Conservation (phyloP, 2,329 filamentous ascomycete genomes). For the Aspergillus intermedius region DNA sequence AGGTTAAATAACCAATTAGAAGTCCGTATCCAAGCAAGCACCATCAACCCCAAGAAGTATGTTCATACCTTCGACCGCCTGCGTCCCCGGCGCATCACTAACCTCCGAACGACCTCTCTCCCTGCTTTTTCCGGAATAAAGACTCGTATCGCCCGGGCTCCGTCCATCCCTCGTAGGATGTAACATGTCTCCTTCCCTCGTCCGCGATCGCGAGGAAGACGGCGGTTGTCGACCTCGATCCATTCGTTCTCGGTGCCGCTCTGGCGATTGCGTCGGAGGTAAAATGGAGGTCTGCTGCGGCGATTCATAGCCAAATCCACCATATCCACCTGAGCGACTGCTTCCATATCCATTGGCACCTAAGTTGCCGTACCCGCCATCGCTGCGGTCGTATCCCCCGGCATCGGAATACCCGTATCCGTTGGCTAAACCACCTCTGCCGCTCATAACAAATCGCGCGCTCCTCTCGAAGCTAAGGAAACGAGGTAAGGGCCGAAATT, state of each 20-base stretch:
- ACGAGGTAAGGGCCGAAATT: neutral
- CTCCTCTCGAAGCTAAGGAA: neutral
- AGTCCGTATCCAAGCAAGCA: neutral
- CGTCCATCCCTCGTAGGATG: slow-evolving; percentile 22
- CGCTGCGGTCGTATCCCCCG: slow-evolving; percentile 28
- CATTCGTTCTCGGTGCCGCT: slow-evolving; percentile 25
- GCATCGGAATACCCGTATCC: slow-evolving; percentile 33
- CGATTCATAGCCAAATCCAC: slow-evolving; percentile 35
- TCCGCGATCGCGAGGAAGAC: slow-evolving; percentile 29
- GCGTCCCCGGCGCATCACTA: slow-evolving; percentile 19
- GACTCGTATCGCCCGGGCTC: slow-evolving; percentile 14
- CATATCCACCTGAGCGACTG: slow-evolving; percentile 38
- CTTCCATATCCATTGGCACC: slow-evolving; percentile 28
- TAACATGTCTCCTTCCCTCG: slow-evolving; percentile 24
- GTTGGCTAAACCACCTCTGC: slow-evolving; percentile 29
- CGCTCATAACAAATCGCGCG: slow-evolving; percentile 26
- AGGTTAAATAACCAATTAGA: slow-evolving; percentile 3
- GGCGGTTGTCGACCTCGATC: slow-evolving; percentile 25
- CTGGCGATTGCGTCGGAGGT: slow-evolving; percentile 22
- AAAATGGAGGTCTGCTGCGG: slow-evolving; percentile 21
- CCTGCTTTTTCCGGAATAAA: slow-evolving; percentile 16
- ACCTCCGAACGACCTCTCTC: slow-evolving; percentile 16
- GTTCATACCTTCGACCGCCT: slow-evolving; percentile 32
- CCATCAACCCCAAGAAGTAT: slow-evolving; percentile 1
- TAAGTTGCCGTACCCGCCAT: slow-evolving; percentile 27